phyloP scores from a whole-genome alignment of 805 yeast genomes.

The Teunomyces pallodes region DNA sequence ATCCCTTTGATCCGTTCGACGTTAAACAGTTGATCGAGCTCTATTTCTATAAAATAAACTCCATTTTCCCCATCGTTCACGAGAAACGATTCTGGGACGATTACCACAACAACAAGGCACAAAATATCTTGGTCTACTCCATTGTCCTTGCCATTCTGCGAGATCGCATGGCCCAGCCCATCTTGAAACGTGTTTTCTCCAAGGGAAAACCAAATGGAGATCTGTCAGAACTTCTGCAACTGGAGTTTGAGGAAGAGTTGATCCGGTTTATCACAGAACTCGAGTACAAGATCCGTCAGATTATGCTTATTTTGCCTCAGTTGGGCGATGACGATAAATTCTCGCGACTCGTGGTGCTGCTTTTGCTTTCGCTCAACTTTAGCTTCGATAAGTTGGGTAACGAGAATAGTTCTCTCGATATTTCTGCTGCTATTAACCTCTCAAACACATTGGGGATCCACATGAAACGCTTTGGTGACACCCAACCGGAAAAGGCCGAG shows the following conservation, averaged over 20 bases:
- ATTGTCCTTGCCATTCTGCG: constrained; percentile 27
- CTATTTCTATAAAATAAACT: constrained; percentile 31
- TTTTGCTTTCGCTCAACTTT: constrained; percentile 25
- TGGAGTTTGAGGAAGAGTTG: constrained; percentile 10
- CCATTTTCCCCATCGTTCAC: constrained; percentile 31
- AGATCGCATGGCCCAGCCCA: constrained; percentile 26
- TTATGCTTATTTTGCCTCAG: constrained; percentile 24
- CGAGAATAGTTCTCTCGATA: constrained; percentile 30
- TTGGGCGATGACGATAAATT: constrained; percentile 33
- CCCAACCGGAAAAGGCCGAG: constrained; percentile 8
- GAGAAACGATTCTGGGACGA: constrained; percentile 28
- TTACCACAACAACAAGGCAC: constrained; percentile 17
- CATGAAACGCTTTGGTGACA: constrained; percentile 17
- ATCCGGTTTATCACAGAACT: constrained; percentile 19
- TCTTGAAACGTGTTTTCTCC: constrained; percentile 19
- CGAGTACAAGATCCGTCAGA: constrained; percentile 34
- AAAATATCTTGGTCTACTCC: constrained; percentile 22
- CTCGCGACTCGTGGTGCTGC: constrained; percentile 18
- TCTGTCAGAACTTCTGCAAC: not conserved
- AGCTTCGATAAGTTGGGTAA: constrained; percentile 25
- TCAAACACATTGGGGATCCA: constrained; percentile 26
- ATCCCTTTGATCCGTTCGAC: constrained; percentile 18
- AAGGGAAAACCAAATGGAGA: constrained; percentile 7
- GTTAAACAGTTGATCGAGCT: constrained; percentile 20
- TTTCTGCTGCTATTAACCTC: constrained; percentile 27